Base-by-base conservation (phyloP, 2,329 filamentous ascomycete genomes). In the Colletotrichum lini region DNA sequence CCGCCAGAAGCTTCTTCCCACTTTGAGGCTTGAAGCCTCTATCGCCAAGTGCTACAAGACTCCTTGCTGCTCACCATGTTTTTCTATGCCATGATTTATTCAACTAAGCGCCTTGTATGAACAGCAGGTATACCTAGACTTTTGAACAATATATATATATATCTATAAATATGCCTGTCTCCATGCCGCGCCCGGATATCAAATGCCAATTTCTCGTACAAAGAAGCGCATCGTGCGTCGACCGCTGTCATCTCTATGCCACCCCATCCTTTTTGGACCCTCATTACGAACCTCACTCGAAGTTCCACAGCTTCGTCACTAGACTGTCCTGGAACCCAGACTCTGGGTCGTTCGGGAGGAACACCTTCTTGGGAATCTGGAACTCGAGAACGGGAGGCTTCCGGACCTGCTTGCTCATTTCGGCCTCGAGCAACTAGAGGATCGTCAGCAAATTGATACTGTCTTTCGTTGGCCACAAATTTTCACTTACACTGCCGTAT, bases 331-430 rank as follows among this genome's bases (percentile, higher is more conserved):
- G 84, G 16, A 83, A 78, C 52, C 79, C 84, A 6, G 84, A 82
- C 13, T 80, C 81, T 12, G 79, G 78, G 40, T 89, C 87, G 15
- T 89, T 84, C 0, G 86, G 84, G 60, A 87, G 76, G 63, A 97
- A 93, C 50, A 98, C 92, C 75, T 87, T 90, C 84, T 96, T 96
- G 9, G 96, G 95, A 73, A 99, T 98, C 81, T 96, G 94, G 81
- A 93, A 98, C 81, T 98, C 96, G 61, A 98, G 91, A 15, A 96
- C 94, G 0, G 96, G 95, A 7, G 90, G 85, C 80, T 96, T 98
- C 84, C 93, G 97, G 73, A 98, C 85, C 53, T 94, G 90, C 82
- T 96, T 97, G 70, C 88, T 86, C 73, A 98, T 85, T 80, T 99
- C 96, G 3, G 92, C 92, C 72, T 96, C 94, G 53, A 98, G 83